Percentiles rank a stretch among this genome's conserved stretches.
Evolutionary conservation across 768 basidiomycete genomes (phyloP).

Genomic region (Auriscalpium microsporum): DNA sequence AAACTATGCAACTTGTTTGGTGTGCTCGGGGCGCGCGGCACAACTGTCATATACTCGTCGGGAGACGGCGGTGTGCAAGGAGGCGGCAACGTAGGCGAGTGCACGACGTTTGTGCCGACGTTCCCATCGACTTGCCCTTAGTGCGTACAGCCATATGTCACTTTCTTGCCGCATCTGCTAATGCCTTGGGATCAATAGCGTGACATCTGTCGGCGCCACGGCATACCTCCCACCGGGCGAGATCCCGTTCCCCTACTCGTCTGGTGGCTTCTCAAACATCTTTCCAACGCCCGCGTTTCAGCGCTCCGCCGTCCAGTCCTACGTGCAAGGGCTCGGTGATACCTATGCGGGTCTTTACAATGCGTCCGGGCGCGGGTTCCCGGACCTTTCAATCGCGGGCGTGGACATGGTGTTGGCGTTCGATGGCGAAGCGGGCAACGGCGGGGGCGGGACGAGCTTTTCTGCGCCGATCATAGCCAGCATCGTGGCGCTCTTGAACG

Average conservation of each 20-base stretch:
- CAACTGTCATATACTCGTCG: conserved; percentile 17
- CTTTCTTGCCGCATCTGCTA: background rate
- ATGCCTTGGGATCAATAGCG: conserved; percentile 4
- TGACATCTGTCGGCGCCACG: conserved; percentile 22
- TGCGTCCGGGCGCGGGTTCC: conserved; percentile 13
- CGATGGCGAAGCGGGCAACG: background rate
- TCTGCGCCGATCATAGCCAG: background rate
- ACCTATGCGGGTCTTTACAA: conserved; percentile 12
- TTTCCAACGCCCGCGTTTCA: conserved; percentile 11
- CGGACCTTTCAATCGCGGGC: conserved; percentile 3
- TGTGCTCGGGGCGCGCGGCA: conserved; percentile 28
- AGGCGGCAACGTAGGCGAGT: background rate
- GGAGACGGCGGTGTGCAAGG: conserved; percentile 16
- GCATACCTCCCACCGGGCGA: conserved; percentile 16
- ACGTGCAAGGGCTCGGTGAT: conserved; percentile 2
- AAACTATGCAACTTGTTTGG: conserved; percentile 27
- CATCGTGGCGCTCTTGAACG: background rate
- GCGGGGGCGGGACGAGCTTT: background rate
- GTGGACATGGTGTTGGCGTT: too few relatives aligned
- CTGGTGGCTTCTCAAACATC: conserved; percentile 7
- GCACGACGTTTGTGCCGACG: conserved; percentile 6
- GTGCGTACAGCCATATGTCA: background rate
- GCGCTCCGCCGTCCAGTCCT: conserved; percentile 1
- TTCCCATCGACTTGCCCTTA: conserved; percentile 13
- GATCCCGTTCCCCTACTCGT: background rate